Conservation (phyloP, 139 green algal species). For the Axilococcus clingmanii region DNA sequence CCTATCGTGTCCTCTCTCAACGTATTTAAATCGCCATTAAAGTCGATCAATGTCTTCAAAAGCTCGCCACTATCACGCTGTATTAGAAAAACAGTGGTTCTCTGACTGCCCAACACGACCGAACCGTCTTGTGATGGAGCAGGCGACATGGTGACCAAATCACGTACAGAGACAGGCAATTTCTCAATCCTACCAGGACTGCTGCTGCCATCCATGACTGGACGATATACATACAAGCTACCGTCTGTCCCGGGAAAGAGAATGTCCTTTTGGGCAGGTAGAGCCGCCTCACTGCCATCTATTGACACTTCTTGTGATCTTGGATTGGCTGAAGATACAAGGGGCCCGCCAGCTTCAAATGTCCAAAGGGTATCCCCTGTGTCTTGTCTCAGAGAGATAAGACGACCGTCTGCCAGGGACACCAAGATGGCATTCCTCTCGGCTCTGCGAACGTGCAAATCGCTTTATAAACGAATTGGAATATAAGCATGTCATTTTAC, state of each 20-base stretch:
- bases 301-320: not conserved
- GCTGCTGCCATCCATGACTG: not conserved
- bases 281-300: not conserved
- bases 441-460: not conserved
- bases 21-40: not conserved
- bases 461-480: not conserved
- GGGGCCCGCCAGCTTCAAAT: conserved; percentile 63
- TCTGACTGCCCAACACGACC: conserved; percentile 68
- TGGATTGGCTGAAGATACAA: conserved; percentile 43
- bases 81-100: conserved; percentile 64
- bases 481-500: no score
- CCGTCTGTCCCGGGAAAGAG: conserved; percentile 87
- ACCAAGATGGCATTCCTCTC: conserved; percentile 51
- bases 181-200: conserved; percentile 35
- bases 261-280: conserved; percentile 11
- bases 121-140: conserved; percentile 67
- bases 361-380: conserved; percentile 63
- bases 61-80: conserved; percentile 55
- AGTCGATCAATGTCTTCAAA: conserved; percentile 11
- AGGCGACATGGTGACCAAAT: conserved; percentile 77
- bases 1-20: not conserved
- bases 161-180: conserved; percentile 63
- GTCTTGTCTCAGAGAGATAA: conserved; percentile 57
- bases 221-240: conserved; percentile 65
- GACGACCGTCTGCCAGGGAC: conserved; percentile 61